Evolutionary conservation across 257 asterid genomes (phyloP).

Genomic region (Solanum clarkiae): DNA sequence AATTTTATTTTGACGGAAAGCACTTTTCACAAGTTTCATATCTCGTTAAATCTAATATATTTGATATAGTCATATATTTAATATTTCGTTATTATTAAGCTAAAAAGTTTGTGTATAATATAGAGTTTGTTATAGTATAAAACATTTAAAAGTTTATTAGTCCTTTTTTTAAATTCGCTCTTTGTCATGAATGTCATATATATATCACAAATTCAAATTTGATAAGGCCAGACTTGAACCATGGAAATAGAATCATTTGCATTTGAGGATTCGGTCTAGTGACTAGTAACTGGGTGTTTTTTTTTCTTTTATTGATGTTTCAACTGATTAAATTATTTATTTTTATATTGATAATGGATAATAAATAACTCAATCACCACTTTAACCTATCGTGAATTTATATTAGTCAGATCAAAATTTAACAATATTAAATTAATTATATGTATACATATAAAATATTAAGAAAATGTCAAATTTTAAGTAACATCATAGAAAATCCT

Average conservation of each 20-base stretch:
- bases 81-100: background rate
- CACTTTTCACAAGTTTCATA: background rate
- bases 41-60: background rate
- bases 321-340: background rate
- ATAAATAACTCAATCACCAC: background rate
- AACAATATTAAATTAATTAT: background rate
- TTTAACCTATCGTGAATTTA: background rate
- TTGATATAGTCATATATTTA: background rate
- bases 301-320: background rate
- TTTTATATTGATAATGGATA: background rate
- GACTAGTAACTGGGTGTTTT: background rate
- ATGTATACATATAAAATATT: background rate
- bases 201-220: background rate
- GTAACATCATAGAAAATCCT: background rate
- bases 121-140: background rate
- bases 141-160: background rate
- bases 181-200: background rate
- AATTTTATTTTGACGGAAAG: background rate
- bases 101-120: background rate
- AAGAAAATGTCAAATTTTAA: background rate
- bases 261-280: fast-evolving
- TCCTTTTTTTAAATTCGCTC: background rate
- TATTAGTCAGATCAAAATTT: background rate
- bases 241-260: background rate
- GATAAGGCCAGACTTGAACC: background rate